Percentiles rank a stretch among this genome's conserved stretches.
Evolutionary conservation across 345 rosid genomes (phyloP).

Genomic region (Durio zibethinus): DNA sequence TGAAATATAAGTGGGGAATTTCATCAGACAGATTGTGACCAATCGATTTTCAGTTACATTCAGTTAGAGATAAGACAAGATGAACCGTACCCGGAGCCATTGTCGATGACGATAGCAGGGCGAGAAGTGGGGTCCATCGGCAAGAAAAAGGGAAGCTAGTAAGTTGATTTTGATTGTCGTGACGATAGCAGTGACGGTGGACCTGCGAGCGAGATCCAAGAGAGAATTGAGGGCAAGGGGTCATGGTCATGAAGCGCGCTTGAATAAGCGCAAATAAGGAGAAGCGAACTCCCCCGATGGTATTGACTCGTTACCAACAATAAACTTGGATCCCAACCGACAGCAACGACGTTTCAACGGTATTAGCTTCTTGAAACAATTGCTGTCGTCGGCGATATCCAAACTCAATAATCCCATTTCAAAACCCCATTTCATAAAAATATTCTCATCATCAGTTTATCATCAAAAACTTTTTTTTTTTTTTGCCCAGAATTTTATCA

Average conservation of each 20-base stretch:
- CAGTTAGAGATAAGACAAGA: background rate
- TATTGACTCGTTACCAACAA: slow-evolving; percentile 3
- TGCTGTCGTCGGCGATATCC: slow-evolving; percentile 17
- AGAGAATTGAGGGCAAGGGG: slow-evolving; percentile 33
- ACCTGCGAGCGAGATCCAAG: slow-evolving; percentile 58
- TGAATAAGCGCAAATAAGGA: slow-evolving; percentile 28
- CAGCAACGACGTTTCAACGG: slow-evolving; percentile 36
- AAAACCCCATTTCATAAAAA: slow-evolving; percentile 19
- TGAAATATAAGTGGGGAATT: slow-evolving; percentile 21
- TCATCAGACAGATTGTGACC: slow-evolving; percentile 34
- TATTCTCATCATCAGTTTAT: background rate
- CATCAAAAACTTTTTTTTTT: too few relatives aligned
- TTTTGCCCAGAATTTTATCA: too few relatives aligned
- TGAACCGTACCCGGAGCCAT: slow-evolving; percentile 80
- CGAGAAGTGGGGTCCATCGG: slow-evolving; percentile 86
- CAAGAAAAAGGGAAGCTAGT: slow-evolving; percentile 21
- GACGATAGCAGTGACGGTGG: slow-evolving; percentile 20
- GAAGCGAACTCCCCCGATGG: slow-evolving; percentile 17
- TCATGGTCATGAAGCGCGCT: slow-evolving; percentile 32
- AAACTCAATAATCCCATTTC: slow-evolving; percentile 9
- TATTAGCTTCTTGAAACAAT: slow-evolving; percentile 14
- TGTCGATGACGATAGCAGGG: slow-evolving; percentile 97
- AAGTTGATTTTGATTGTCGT: slow-evolving; percentile 8
- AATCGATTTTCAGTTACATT: background rate
- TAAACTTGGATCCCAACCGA: slow-evolving; percentile 51